A percentile compares a stretch with the other conserved stretches of the same genome.
Evolutionary conservation across 2,329 filamentous ascomycete genomes (phyloP).

Genomic region (Conoideocrella luteorostrata): DNA sequence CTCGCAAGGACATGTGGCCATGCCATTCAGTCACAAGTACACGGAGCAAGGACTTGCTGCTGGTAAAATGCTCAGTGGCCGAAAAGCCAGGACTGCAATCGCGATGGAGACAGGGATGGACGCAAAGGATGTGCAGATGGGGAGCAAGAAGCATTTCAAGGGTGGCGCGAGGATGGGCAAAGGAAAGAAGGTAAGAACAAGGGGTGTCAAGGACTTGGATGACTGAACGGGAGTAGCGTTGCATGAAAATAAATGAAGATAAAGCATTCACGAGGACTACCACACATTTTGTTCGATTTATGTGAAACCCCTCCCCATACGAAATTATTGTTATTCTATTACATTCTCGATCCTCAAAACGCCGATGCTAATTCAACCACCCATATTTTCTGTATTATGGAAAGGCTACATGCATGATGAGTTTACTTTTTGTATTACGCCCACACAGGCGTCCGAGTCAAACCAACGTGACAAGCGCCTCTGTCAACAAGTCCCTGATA

Average conservation of each 20-base stretch:
- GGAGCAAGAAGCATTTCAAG: conserved; percentile 90
- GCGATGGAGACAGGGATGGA: conserved; percentile 83
- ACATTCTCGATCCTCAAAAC: too few relatives aligned
- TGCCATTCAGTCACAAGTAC: conserved; percentile 89
- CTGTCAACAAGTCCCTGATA: too few relatives aligned
- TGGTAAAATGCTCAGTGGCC: conserved; percentile 66
- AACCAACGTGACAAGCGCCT: too few relatives aligned
- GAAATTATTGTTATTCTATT: too few relatives aligned
- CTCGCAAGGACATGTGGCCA: conserved; percentile 59
- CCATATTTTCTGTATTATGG: too few relatives aligned
- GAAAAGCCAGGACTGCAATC: conserved; percentile 74
- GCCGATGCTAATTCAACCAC: too few relatives aligned
- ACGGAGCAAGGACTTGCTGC: conserved; percentile 61
- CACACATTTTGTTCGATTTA: too few relatives aligned
- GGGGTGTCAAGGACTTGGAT: conserved; percentile 5
- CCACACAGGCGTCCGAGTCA: too few relatives aligned
- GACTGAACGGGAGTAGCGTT: conserved; percentile 7
- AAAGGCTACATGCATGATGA: too few relatives aligned
- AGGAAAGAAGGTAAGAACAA: conserved; percentile 33
- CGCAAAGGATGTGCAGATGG: conserved; percentile 63
- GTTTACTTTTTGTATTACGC: too few relatives aligned
- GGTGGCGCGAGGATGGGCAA: conserved; percentile 58
- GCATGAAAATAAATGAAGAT: neutral
- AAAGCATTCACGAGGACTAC: neutral
- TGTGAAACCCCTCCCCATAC: too few relatives aligned